Evolutionary conservation across 1,284 basidiomycete genomes (phyloP).

Genomic region (Lentinus polychrous): DNA sequence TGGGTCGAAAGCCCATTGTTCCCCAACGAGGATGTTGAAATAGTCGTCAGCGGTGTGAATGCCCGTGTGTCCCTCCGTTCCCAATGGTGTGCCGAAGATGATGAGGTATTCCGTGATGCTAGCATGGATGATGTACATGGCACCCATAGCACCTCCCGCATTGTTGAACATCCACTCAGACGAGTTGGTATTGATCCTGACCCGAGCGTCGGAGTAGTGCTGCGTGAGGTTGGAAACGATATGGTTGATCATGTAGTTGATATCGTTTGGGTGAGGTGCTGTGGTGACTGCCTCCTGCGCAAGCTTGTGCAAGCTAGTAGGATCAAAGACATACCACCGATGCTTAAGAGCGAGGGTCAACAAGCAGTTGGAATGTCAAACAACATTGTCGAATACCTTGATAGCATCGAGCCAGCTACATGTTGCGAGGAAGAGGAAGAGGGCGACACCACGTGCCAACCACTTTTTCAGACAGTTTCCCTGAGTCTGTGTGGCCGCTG

Average conservation of each 20-base stretch:
- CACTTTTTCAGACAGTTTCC: constrained; percentile 32
- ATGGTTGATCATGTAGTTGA: constrained; percentile 65
- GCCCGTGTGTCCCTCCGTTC: constrained; percentile 94
- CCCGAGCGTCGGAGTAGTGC: constrained; percentile 50
- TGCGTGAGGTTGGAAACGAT: constrained; percentile 71
- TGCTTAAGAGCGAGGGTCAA: constrained; percentile 26
- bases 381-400: constrained; percentile 26
- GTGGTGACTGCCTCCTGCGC: constrained; percentile 64
- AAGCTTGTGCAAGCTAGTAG: constrained; percentile 55
- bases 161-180: constrained; percentile 97
- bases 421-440: constrained; percentile 34
- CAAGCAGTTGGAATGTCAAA: not conserved
- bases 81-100: constrained; percentile 93
- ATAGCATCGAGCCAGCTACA: constrained; percentile 38
- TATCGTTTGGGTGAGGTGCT: constrained; percentile 43
- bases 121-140: constrained; percentile 96
- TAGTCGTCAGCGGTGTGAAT: constrained; percentile 96
- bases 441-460: constrained; percentile 33
- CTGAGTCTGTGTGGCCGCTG: not conserved
- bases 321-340: constrained; percentile 70
- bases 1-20: constrained; percentile 87
- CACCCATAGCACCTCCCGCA: constrained; percentile 97
- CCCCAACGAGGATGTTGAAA: constrained; percentile 91
- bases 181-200: constrained; percentile 56
- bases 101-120: constrained; percentile 91